Base-by-base conservation (phyloP, 1,284 basidiomycete species). In the Ganoderma resinaceum region DNA sequence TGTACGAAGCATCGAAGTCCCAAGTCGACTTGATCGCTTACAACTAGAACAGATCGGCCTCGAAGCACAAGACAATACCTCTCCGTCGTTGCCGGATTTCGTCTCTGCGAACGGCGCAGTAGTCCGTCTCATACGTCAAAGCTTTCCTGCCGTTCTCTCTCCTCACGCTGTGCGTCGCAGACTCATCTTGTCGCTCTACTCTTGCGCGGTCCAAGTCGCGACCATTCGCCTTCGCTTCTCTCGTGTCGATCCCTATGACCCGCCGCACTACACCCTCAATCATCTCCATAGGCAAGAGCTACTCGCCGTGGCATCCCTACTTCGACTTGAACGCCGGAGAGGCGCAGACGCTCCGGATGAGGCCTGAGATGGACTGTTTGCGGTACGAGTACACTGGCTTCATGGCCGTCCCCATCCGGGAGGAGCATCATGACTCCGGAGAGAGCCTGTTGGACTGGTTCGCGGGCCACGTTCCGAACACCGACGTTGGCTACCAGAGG, bases 1-100 rank as follows among this genome's bases (percentile, higher is more conserved):
- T n/a, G 0, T 97, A 96, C 77, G 87, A 93, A 71, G 85, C 84
- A 11, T 87, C 89, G 12, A 97, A 97, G 79, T 95, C 93, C 77
- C 89, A 95, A 78, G 90, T 89, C 20, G 94, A 96, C 74, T 79
- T 96, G 46, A 82, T 96, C 61, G 84, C 86, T 81, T 86, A 1
- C 80, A 86, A 63, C 83, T 97, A 46, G 91, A 91, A 70, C 81
- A 76, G 49, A 77, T 76, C 37, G 81, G 82, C 3, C 69, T 80
- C 40, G 74, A 74, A 70, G 75, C 74, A 18, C 66, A 64, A 33
- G 66, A 61, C 35, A 52, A 26, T 3, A 62, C 68, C 35, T 38
- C 35, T 42, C 40, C 59, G 9, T 61, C 58, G 11, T 58, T 59
- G 55, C 29, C 43, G 2, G 71, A 68, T 40, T 43, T 63, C 14